Conservation (phyloP, 1,139 yeast species). For the Pichia sp. region DNA sequence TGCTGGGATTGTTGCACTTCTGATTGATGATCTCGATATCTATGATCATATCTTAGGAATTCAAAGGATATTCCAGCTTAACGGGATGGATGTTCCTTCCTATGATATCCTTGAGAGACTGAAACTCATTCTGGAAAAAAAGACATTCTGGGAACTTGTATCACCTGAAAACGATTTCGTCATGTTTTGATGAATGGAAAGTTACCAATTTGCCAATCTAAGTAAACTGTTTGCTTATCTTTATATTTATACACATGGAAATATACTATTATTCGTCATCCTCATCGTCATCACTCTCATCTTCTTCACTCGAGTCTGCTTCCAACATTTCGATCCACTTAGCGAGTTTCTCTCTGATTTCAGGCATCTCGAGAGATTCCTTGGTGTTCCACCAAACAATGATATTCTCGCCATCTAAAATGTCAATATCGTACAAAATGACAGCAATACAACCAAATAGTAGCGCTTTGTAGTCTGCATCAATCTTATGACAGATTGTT, state of each 20-base stretch:
- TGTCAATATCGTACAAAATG: slow-evolving; percentile 70
- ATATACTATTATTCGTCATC: slow-evolving; percentile 8
- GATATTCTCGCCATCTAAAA: slow-evolving; percentile 74
- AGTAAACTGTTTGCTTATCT: no score
- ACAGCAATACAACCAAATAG: slow-evolving; percentile 59
- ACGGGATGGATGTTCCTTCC: slow-evolving; percentile 12
- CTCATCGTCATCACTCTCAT: slow-evolving; percentile 13
- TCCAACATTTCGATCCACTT: slow-evolving; percentile 84
- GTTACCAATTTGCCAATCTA: no score
- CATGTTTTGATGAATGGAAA: no score
- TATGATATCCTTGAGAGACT: slow-evolving; percentile 6
- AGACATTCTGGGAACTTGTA: slow-evolving; percentile 3
- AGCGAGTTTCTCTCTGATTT: slow-evolving; percentile 50
- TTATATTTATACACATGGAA: no score
- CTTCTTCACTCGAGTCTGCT: slow-evolving; percentile 51
- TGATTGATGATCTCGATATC: slow-evolving; percentile 7
- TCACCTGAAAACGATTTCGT: slow-evolving; percentile 8
- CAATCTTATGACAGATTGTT: slow-evolving; percentile 33
- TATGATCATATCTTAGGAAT: slow-evolving; percentile 7
- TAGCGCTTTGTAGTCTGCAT: slow-evolving; percentile 36
- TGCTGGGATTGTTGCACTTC: slow-evolving; percentile 9
- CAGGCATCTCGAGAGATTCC: slow-evolving; percentile 35
- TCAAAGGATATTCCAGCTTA: slow-evolving; percentile 6
- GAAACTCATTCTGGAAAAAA: slow-evolving; percentile 2
- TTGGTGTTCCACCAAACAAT: slow-evolving; percentile 71